Evolutionary conservation across 1,139 yeast species (phyloP).

Genomic region (Pichia sp.): DNA sequence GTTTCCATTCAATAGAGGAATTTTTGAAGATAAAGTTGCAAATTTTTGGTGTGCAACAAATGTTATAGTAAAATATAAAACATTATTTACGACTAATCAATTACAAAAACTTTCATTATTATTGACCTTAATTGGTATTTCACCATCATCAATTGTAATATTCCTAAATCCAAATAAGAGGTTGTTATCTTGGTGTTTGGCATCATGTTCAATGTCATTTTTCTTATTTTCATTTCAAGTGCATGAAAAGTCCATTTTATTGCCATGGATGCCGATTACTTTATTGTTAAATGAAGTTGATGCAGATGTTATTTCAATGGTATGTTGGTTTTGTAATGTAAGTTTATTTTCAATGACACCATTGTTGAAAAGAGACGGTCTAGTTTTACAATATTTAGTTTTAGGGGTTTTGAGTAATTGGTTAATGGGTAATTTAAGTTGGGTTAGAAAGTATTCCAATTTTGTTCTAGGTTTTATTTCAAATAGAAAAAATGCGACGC

Average conservation of each 20-base stretch:
- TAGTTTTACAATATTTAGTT: slow-evolving; percentile 64
- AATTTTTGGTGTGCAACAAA: slow-evolving; percentile 95
- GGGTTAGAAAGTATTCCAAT: slow-evolving; percentile 40
- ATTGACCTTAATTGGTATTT: slow-evolving; percentile 57
- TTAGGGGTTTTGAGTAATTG: slow-evolving; percentile 67
- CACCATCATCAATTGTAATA: slow-evolving; percentile 57
- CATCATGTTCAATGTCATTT: slow-evolving; percentile 82
- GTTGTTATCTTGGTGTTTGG: slow-evolving; percentile 64
- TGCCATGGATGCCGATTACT: slow-evolving; percentile 82
- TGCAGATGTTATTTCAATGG: slow-evolving; percentile 57
- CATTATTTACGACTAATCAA: slow-evolving; percentile 47
- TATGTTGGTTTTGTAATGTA: slow-evolving; percentile 82
- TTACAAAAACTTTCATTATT: slow-evolving; percentile 57
- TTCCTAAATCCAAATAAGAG: slow-evolving; percentile 45
- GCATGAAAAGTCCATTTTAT: slow-evolving; percentile 84
- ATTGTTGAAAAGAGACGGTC: slow-evolving; percentile 66
- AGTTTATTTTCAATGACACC: slow-evolving; percentile 89
- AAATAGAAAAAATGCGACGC: slow-evolving; percentile 32
- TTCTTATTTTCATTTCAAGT: slow-evolving; percentile 91
- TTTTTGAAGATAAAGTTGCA: slow-evolving; percentile 98
- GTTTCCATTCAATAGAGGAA: slow-evolving; percentile 87
- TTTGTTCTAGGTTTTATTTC: slow-evolving; percentile 22
- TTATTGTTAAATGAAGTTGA: slow-evolving; percentile 57
- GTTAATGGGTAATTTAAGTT: slow-evolving; percentile 60
- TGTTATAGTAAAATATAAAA: slow-evolving; percentile 63